phyloP scores from a whole-genome alignment of 345 rosid species.

The Toxicodendron radicans region DNA sequence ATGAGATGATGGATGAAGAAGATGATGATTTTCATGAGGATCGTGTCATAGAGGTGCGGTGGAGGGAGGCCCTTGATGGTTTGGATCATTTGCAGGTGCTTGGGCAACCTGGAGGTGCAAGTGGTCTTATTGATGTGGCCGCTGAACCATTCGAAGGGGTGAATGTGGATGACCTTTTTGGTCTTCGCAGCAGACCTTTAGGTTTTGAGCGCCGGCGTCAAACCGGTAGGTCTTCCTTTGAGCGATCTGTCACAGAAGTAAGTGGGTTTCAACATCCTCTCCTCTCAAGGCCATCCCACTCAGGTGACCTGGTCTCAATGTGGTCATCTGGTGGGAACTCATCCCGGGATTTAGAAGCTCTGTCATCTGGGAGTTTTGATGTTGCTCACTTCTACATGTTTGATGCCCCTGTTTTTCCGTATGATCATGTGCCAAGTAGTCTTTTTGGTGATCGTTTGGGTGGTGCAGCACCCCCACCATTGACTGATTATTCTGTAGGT shows the following conservation, averaged over 20 bases:
- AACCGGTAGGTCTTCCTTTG: conserved; percentile 70
- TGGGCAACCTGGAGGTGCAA: conserved; percentile 75
- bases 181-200: conserved; percentile 82
- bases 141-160: conserved; percentile 97
- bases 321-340: conserved; percentile 68
- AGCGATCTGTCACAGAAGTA: conserved; percentile 65
- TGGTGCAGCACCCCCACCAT: conserved; percentile 64
- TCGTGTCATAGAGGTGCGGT: conserved; percentile 86
- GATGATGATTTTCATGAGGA: conserved; percentile 93
- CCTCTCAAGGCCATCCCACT: conserved; percentile 75
- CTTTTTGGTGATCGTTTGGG: conserved; percentile 73
- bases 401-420: conserved; percentile 88
- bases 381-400: conserved; percentile 86
- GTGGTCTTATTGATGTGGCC: conserved; percentile 76
- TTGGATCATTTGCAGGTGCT: conserved; percentile 90
- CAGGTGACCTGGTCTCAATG: conserved; percentile 59
- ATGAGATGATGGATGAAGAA: conserved; percentile 95
- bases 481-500: conserved; percentile 76
- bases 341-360: conserved; percentile 72
- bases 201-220: conserved; percentile 88
- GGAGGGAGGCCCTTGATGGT: conserved; percentile 97
- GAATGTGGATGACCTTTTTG: conserved; percentile 90
- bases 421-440: conserved; percentile 61
- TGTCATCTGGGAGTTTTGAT: conserved; percentile 71
- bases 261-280: conserved; percentile 95